Base-by-base conservation (phyloP, 352 stramenopile genomes). In the Elongisporangium senticosum region DNA sequence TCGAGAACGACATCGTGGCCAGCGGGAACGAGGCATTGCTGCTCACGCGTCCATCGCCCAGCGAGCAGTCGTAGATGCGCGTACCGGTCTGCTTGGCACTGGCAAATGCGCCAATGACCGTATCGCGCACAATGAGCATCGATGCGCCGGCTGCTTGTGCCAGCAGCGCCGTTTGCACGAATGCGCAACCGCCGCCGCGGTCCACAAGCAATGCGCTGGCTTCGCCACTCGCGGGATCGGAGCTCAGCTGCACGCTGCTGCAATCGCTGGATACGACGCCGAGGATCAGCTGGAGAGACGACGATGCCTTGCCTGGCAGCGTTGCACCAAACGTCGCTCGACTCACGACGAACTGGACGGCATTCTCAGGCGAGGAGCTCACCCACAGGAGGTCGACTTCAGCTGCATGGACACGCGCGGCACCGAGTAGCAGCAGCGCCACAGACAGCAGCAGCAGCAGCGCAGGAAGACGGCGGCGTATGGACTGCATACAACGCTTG, bases 101-200 rank as follows among this genome's bases (percentile, higher is more conserved):
- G 2, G 55, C 54, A 26, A 75, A 70, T 1, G 75, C 80, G 3
- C 74, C 77, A 2, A 61, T 49, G 7, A 87, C 59, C 3, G 75
- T 81, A 58, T 90, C 77, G 0, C 74, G 65, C 20, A 90, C 61
- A 26, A 87, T 51, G 17, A 87, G 50, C 11, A 90, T 58, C 20
- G 74, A 55, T 2, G 74, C 74, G 0, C 67, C 68, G 0, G 67
- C 61, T 0, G 55, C 22, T 53, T 88, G 61, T 8, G 69, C 77
- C 2, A 77, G 68, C 7, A 66, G 22, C 5, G 75, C 67, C 57
- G 81, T 78, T 33, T 80, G 58, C 43, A 81, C 68, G 39, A 88
- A 81, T 40, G 73, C 74, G 56, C 80, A 90, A 43, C 40, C 50
- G 13, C 67, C 77, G 14, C 72, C 74, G 21, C 80, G 68, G 22